Evolutionary conservation across 2,329 filamentous ascomycete species (phyloP), one percentile per base, ranked within the genome.

Genomic region (Escovopsis weberi): DNA sequence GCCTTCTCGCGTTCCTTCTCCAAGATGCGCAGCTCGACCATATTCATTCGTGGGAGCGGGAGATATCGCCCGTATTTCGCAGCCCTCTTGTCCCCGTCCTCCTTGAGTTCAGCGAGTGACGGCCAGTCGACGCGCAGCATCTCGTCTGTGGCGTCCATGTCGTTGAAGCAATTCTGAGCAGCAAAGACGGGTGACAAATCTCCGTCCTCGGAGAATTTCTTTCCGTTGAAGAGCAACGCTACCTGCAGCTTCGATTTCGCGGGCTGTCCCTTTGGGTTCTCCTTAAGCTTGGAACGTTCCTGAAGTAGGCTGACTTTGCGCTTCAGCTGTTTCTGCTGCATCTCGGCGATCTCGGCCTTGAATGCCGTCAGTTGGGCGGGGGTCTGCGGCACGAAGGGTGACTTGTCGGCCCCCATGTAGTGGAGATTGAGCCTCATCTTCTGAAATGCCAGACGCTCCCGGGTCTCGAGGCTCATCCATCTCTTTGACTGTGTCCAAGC

Each of bases 401-500:
- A 66, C 11, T 57, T 55, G 38, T 57, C 54, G 2, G 57, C 56
- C n/a, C 57, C 52, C 40, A 63, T 58, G 39, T 60, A 56, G 18
- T 52, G 55, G 40, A 66, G 45, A 37, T 60, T 60, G n/a, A 53
- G 48, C 49, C 53, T 51, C 51, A 61, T 53, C 46, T 55, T 64
- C n/a, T 58, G 51, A 43, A 61, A 65, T 4, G 47, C 52, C 28
- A 48, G 52, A n/a, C 57, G 55, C 39, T 61, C 59, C 36, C 53
- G 55, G 18, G 56, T 57, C 34, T 56, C 53, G 9, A 53, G 45
- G 47, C 60, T 65, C n/a, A 56, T 51, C 63, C 63, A 66, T 41
- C 55, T 55, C 48, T 56, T 62, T 39, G 62, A 64, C 33, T 63
- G 59, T 12, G 61, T 56, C 61, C 62, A 64, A 18, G 53, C 52